Evolutionary conservation across 768 basidiomycete species (phyloP).

Genomic region (Suillus decipiens): DNA sequence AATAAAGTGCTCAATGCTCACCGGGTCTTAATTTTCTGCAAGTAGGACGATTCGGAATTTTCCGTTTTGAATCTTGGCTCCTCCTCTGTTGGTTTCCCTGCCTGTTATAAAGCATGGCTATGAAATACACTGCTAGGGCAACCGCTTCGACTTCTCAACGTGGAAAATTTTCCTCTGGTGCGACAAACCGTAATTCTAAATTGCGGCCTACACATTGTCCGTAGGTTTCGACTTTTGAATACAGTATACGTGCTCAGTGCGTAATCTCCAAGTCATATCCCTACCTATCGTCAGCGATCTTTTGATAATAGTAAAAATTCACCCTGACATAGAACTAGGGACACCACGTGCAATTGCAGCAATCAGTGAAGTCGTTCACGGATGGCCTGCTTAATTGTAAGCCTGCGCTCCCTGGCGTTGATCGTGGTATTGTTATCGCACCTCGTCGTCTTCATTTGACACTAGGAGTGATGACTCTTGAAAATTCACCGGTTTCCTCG

Average conservation of each 20-base stretch:
- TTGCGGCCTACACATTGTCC: conserved; percentile 29
- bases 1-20: too few relatives aligned
- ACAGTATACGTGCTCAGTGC: not conserved
- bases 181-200: conserved; percentile 9
- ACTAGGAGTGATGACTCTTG: conserved; percentile 71
- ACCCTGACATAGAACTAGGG: conserved; percentile 33
- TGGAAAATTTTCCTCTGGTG: not conserved
- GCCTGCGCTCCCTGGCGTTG: conserved; percentile 50
- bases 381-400: conserved; percentile 20
- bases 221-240: conserved; percentile 12
- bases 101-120: conserved; percentile 3
- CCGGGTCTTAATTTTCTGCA: too few relatives aligned
- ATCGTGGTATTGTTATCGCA: conserved; percentile 57
- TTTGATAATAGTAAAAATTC: conserved; percentile 5
- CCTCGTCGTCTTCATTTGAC: conserved; percentile 69
- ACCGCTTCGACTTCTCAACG: not conserved
- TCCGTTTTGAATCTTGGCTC: not conserved
- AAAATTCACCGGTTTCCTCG: conserved; percentile 21
- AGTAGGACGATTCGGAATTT: not conserved
- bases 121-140: not conserved
- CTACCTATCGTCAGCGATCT: conserved; percentile 36
- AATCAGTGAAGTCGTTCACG: conserved; percentile 39
- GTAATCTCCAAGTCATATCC: conserved; percentile 26
- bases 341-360: conserved; percentile 42
- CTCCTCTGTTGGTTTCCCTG: not conserved